Evolutionary conservation across 2,329 filamentous ascomycete species (phyloP), one percentile per base, ranked within the genome.

Genomic region (Simplicillium sp.): DNA sequence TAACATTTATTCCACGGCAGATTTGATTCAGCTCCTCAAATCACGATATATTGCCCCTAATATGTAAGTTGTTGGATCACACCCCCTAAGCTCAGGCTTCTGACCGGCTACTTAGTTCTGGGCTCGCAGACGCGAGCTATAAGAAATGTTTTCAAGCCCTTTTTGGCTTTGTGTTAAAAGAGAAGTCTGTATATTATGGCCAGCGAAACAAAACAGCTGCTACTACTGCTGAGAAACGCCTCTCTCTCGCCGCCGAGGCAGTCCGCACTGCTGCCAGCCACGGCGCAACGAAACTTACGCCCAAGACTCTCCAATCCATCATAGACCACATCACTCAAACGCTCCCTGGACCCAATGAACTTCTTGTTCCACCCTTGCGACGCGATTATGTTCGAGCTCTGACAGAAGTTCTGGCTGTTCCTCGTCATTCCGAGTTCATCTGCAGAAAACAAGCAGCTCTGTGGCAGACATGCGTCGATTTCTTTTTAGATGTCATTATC

Each of bases 251-350:
- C 52, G 84, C 84, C 25, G 75, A 77, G 36, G 81, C 82, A 7
- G 63, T 97, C 42, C 81, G 87, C 40, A 68, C 81, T 18, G 76
- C 83, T 17, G 73, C 94, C 37, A 79, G 83, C 47, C 74, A 82
- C 40, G 84, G 85, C 16, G 68, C 82, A 28, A 63, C 70, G 15
- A 81, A 75, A 45, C 61, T 97, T 47, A 84, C 80, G 53, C 68
- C 71, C 44, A 94, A 87, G 57, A 90, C 88, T 1, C 69, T 90
- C n/a, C 75, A 82, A 50, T 77, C 84, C 6, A 66, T 96, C 13
- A 69, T 94, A 48, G 80, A 87, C 48, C 88, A 95, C 60, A 82
- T 97, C 45, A 81, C 78, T 3, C 80, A 95, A 48, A 78, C 80
- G 14, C 68, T 94, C 3, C 75, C 80, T 2, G 73, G 68, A 0